Percentiles rank a stretch among this genome's conserved stretches.
These are phyloP conservation scores for Acorus calamus DNA, from an alignment of 106 monocot species.

Conservation along the genomic window DNA sequence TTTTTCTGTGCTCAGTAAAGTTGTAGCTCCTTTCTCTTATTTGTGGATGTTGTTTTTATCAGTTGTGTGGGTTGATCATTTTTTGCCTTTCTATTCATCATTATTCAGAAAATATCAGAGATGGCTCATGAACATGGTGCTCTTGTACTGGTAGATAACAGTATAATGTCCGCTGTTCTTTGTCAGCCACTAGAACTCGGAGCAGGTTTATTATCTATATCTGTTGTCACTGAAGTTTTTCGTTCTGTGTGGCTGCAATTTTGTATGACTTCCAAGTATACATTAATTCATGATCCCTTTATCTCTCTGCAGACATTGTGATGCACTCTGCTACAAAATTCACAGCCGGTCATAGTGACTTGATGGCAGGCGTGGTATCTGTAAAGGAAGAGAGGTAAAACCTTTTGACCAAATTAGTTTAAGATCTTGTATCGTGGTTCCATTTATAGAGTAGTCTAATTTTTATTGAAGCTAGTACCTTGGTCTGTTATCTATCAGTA, in stretches of 20 bases:
- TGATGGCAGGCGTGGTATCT: conserved; percentile 98
- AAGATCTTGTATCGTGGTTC: too few relatives aligned
- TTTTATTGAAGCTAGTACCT: too few relatives aligned
- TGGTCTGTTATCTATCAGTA: too few relatives aligned
- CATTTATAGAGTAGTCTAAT: too few relatives aligned
- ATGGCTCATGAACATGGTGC: conserved; percentile 79
- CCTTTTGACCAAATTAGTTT: not conserved
- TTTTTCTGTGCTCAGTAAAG: too few relatives aligned
- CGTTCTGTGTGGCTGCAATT: too few relatives aligned
- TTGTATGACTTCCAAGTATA: too few relatives aligned
- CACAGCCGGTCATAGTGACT: conserved; percentile 89
- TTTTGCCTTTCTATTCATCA: not conserved
- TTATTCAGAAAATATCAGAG: conserved; percentile 72
- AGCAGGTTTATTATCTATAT: conserved; percentile 47
- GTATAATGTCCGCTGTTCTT: conserved; percentile 96
- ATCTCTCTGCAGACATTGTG: conserved; percentile 66
- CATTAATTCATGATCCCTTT: not conserved
- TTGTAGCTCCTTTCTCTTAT: too few relatives aligned
- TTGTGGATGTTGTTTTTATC: not conserved
- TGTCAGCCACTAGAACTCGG: conserved; percentile 80
- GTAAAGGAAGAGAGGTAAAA: conserved; percentile 82
- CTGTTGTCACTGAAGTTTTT: too few relatives aligned
- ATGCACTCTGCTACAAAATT: conserved; percentile 99
- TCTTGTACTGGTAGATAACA: conserved; percentile 91
- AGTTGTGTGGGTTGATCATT: not conserved